Evolutionary conservation across 2,329 filamentous ascomycete species (phyloP).

Genomic region (Teratosphaeria epicoccoides): DNA sequence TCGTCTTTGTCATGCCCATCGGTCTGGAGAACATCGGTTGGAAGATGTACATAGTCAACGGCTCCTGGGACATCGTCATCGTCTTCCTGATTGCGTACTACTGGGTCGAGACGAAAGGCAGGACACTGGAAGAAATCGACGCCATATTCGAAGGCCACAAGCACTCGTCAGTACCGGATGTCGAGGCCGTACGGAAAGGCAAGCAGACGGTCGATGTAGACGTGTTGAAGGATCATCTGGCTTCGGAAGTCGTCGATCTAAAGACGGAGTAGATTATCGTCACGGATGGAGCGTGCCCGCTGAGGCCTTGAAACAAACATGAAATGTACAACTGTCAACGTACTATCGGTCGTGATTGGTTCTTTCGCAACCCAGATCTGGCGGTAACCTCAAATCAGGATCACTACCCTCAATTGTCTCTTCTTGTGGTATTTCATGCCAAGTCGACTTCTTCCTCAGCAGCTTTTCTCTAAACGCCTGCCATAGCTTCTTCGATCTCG

Average conservation of each 20-base stretch:
- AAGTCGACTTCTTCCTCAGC: background rate
- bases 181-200: constrained; percentile 13
- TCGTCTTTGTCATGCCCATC: constrained; percentile 39
- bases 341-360: background rate
- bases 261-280: constrained; percentile 5
- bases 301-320: background rate
- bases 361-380: background rate
- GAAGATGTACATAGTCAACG: constrained; percentile 35
- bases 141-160: constrained; percentile 22
- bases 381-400: background rate
- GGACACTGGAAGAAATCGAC: constrained; percentile 23
- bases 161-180: constrained; percentile 16
- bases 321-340: background rate
- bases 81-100: constrained; percentile 26
- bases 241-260: constrained; percentile 7
- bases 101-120: constrained; percentile 22
- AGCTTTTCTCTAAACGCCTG: background rate
- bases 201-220: constrained; percentile 11
- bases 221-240: constrained; percentile 12
- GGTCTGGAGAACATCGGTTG: constrained; percentile 45
- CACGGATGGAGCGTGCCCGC: background rate
- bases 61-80: constrained; percentile 31
- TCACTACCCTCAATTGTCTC: background rate
- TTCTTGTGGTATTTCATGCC: background rate
- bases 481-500: background rate